A percentile compares a stretch with the other conserved stretches of the same genome.
Evolutionary conservation across 2,329 filamentous ascomycete genomes (phyloP).

Genomic region (Chrysoporthe deuterocubensis): DNA sequence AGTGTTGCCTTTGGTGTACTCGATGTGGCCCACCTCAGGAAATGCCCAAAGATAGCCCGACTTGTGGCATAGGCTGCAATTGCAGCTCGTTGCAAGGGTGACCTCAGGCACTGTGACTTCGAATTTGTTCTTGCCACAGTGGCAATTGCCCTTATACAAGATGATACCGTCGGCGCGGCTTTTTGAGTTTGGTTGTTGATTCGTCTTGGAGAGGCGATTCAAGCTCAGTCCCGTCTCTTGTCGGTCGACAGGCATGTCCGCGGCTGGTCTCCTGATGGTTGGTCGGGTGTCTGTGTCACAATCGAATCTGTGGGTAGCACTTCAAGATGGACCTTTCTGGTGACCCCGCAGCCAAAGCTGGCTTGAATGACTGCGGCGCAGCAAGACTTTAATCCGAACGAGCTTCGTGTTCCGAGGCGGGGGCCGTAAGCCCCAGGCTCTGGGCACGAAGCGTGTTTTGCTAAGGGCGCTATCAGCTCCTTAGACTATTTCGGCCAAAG

Average conservation of each 20-base stretch:
- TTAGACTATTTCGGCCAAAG: background rate
- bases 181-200: background rate
- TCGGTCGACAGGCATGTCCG: constrained; percentile 18
- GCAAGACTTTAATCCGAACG: background rate
- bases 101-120: constrained; percentile 30
- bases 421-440: background rate
- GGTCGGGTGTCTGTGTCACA: background rate
- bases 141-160: constrained; percentile 35
- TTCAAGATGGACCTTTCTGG: background rate
- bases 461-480: background rate
- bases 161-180: background rate
- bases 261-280: background rate
- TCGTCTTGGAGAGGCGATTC: constrained; percentile 2
- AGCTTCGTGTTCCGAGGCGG: background rate
- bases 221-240: constrained; percentile 25
- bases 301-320: background rate
- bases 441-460: background rate
- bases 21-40: constrained; percentile 16
- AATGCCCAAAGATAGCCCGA: constrained; percentile 39
- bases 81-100: constrained; percentile 29
- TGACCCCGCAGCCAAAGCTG: background rate
- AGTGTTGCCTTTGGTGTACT: constrained; percentile 19
- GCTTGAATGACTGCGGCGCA: background rate
- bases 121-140: constrained; percentile 38
- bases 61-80: constrained; percentile 36